Evolutionary conservation across 345 rosid species (phyloP), one percentile per base, ranked within the genome.

Genomic region (Turritis glabra): DNA sequence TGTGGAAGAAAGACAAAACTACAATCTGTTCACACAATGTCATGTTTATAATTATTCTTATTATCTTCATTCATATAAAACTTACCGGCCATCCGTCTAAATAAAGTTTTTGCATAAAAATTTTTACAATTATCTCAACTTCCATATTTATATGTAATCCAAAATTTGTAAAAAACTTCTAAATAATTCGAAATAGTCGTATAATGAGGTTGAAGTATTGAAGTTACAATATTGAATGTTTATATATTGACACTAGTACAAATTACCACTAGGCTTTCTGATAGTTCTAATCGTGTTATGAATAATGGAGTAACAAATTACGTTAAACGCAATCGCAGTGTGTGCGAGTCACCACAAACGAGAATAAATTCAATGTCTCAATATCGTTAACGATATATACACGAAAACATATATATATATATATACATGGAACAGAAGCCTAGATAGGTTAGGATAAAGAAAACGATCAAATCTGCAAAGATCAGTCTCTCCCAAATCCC

Each of bases 401-500:
- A n/a, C n/a, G n/a, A n/a, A n/a, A n/a, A n/a, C n/a, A n/a, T n/a
- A n/a, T n/a, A n/a, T 50, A 38, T 37, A 12, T 38, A 13, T 7
- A 33, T 48, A 11, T 76, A 43, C 4, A 61, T 52, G 79, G 53
- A 44, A 57, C 75, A 69, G 48, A 52, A 55, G 50, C 58, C 70
- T 41, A 76, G 58, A 33, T 23, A 53, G 54, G 51, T 54, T 25
- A 48, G 32, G 33, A 75, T 48, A 76, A 70, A 64, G 43, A 70
- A 71, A 64, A 56, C 17, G 80, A 77, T 77, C 80, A 77, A 77
- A 77, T 77, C 80, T 76, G 80, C 67, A 57, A 57, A 59, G 37
- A 77, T 71, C 72, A 64, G 77, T 64, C 77, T 64, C 72, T 71
- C 77, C 55, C 77, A 57, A 77, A 77, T 77, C 80, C 80, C 80